Base-by-base conservation (phyloP, 192 early-diverging fungal genomes). In the Cladochytrium replicatum region DNA sequence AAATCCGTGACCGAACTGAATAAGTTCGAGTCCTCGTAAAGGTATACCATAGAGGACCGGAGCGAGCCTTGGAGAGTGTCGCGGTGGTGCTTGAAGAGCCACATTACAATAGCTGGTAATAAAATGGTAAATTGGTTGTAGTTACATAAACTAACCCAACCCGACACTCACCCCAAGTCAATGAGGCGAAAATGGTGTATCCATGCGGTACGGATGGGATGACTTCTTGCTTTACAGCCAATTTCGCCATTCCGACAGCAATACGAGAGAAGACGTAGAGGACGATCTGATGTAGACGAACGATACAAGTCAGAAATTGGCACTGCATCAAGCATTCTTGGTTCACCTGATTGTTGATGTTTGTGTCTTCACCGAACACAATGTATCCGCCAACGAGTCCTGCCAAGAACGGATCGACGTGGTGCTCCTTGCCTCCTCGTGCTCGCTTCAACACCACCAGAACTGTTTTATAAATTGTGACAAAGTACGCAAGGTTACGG, bases 301-400 rank as follows among this genome's bases (percentile, higher is more conserved):
- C n/a, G 32, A 37, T 15, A 19, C 17, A 58, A 22, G 56, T 22
- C 22, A 51, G 34, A 55, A 24, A 39, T n/a, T 4, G 15, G 29
- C 32, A 29, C 30, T 23, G 15, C 5, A 19, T 6, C 32, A 8
- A 32, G n/a, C n/a, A n/a, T n/a, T n/a, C n/a, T n/a, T n/a, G n/a
- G n/a, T n/a, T n/a, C 67, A 89, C 86, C 78, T 97, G 94, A 57
- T 93, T 84, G 68, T 97, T 97, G 58, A 97, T 78, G 63, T 82
- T 86, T 56, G 86, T 95, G 60, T 95, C 91, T 48, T 91, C 83
- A 28, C 90, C 88, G 81, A 97, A 97, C 11, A 97, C 82, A 68
- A 85, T 64, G 63, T 91, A 93, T 3, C 91, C 91, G 6, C 94
- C 91, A 26, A 93, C 71, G 32, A 87, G 56, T 22, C 94, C 94